Evolutionary conservation across 2,329 filamentous ascomycete species (phyloP), one percentile per base, ranked within the genome.

Genomic region (Phaeoacremonium minimum): DNA sequence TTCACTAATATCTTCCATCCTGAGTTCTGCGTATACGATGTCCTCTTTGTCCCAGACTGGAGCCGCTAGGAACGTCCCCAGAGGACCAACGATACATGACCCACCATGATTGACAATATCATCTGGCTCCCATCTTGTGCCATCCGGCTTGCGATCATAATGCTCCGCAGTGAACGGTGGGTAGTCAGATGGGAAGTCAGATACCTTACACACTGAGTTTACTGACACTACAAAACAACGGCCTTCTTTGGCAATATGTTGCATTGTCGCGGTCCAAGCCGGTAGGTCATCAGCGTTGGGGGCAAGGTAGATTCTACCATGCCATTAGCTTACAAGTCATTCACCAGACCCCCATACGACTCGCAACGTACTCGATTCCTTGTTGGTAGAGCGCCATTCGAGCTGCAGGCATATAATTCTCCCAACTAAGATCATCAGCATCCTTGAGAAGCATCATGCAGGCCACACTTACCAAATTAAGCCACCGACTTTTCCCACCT

Each of bases 241-340:
- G 9, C 63, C 63, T 40, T 67, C 63, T 40, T 67, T 67, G n/a
- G 63, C 63, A 17, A 67, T 64, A 38, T 67, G 63, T 36, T 64
- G 61, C 60, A 64, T 64, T 4, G 62, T 59, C 7, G 61, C 62
- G 11, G 51, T 53, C 63, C 63, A 66, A 14, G 56, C 40, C 11
- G 47, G 44, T 28, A 58, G 36, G 36, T 58, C 56, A 32, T 58
- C 56, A 6, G 56, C 56, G 16, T 53, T 54, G 4, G 55, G 55
- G 3, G 56, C 54, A 7, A 58, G 40, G 32, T 58, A 58, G 19
- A 58, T 57, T 33, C 56, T 58, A 13, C 22, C n/a, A n/a, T n/a
- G n/a, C n/a, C n/a, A n/a, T n/a, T n/a, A n/a, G n/a, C n/a, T n/a
- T n/a, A n/a, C n/a, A n/a, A n/a, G 17, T 37, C 18, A 37, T 20